Evolutionary conservation across 2,329 filamentous ascomycete genomes (phyloP), one percentile per base, ranked within the genome.

Genomic region (Pseudopithomyces maydicus): DNA sequence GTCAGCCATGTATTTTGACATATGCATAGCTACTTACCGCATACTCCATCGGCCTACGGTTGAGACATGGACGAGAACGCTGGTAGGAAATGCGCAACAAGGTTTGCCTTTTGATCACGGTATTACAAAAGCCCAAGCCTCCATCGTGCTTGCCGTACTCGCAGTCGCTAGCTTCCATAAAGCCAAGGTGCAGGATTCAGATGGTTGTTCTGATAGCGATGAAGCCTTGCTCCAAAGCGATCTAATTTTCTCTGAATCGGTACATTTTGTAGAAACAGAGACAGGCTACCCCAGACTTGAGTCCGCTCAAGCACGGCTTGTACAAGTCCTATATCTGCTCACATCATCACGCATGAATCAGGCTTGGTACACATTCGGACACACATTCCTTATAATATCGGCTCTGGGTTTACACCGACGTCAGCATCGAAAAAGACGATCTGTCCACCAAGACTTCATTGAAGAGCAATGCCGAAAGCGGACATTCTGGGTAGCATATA

Each of bases 401-500:
- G 77, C 71, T 3, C 46, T 83, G 1, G 79, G 81, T 3, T 55
- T 77, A 14, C 73, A 79, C 50, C 68, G 78, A 39, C 75, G 76
- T 50, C 67, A 71, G 19, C 68, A 71, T 7, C 70, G 73, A 12
- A 75, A 73, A 36, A 56, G 49, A 47, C 60, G 57, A 35, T 62
- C 45, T 6, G 26, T 59, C 3, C 60, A 52, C 26, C 67, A 29
- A 35, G 76, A 83, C 50, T 81, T 81, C 38, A 78, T 81, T n/a
- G 65, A 77, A 1, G 69, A 71, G 0, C 83, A 88, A 55, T 82
- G 84, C 35, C 79, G 81, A 0, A 85, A 82, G 53, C 76, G 85
- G 10, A 82, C 85, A 0, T 88, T 89, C 41, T 88, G 86, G 86
- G 82, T 81, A 2, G 81, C 83, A 0, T 88, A 88, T 62, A 84